phyloP scores from a whole-genome alignment of 139 green algal genomes.

The Chlorella sp. region DNA sequence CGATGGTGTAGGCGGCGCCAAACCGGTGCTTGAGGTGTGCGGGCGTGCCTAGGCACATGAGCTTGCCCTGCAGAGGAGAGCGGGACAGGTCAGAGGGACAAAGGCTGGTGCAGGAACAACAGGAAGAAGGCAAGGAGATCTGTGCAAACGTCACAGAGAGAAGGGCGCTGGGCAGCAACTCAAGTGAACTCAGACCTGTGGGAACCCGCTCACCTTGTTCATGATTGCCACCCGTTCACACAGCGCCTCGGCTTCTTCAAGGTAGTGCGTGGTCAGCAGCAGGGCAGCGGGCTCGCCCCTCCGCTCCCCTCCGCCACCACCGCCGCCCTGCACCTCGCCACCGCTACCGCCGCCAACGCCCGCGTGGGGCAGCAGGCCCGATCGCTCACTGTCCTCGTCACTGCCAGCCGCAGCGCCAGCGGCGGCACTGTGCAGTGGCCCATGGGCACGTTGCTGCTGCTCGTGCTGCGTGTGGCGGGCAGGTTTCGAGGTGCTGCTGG shows the following conservation, averaged over 20 bases:
- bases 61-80: neutral
- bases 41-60: neutral
- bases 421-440: neutral
- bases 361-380: too few relatives aligned
- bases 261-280: constrained; percentile 66
- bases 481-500: neutral
- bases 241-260: constrained; percentile 34
- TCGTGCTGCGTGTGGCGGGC: neutral
- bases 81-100: too few relatives aligned
- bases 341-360: neutral
- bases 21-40: neutral
- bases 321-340: constrained; percentile 12
- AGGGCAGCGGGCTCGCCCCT: neutral
- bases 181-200: too few relatives aligned
- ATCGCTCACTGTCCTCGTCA: too few relatives aligned
- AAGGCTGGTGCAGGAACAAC: too few relatives aligned
- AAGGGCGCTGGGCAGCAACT: too few relatives aligned
- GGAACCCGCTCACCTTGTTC: constrained; percentile 8
- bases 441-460: too few relatives aligned
- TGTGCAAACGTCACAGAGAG: too few relatives aligned
- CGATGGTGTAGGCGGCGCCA: neutral
- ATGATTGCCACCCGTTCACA: constrained; percentile 35
- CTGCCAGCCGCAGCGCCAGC: neutral
- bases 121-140: too few relatives aligned
- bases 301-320: constrained; percentile 30